These are phyloP conservation scores for Aspergillus incahuasiensis DNA, from an alignment of 495 filamentous ascomycete species.

Conservation along the genomic window DNA sequence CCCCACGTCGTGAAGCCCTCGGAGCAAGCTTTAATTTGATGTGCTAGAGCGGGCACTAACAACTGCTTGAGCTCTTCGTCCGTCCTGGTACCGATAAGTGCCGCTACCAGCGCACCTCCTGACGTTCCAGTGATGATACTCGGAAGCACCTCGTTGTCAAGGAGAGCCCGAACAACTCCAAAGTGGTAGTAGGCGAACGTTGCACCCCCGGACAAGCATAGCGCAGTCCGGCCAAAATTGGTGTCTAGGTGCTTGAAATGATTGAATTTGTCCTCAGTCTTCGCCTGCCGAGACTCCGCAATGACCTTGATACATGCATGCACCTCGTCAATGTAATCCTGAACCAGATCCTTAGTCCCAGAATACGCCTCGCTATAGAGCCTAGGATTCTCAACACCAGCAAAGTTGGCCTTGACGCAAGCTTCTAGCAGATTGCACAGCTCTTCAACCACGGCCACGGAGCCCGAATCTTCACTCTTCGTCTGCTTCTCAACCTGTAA, in stretches of 20 bases:
- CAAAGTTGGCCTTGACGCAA: constrained; percentile 96
- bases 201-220: constrained; percentile 92
- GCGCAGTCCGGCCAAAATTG: constrained; percentile 87
- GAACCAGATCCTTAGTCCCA: constrained; percentile 88
- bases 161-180: constrained; percentile 82
- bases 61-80: constrained; percentile 83
- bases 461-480: constrained; percentile 16
- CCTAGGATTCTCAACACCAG: constrained; percentile 87
- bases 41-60: constrained; percentile 77
- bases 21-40: constrained; percentile 78
- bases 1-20: constrained; percentile 74
- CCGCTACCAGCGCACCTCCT: constrained; percentile 88
- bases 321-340: constrained; percentile 80
- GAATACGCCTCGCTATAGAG: constrained; percentile 96
- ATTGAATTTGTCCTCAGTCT: constrained; percentile 68
- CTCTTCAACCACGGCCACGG: constrained; percentile 58
- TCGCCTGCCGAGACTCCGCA: constrained; percentile 57
- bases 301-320: constrained; percentile 60
- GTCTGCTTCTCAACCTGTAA: constrained; percentile 52
- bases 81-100: constrained; percentile 81
- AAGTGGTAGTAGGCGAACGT: constrained; percentile 97
- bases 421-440: constrained; percentile 73
- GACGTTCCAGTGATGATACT: constrained; percentile 95
- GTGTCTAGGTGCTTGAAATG: constrained; percentile 84
- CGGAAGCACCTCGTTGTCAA: constrained; percentile 81